A percentile compares a stretch with the other conserved stretches of the same genome.
These are phyloP conservation scores for Actinomucor elegans DNA, from an alignment of 371 early-diverging fungal species.

Conservation along the genomic window DNA sequence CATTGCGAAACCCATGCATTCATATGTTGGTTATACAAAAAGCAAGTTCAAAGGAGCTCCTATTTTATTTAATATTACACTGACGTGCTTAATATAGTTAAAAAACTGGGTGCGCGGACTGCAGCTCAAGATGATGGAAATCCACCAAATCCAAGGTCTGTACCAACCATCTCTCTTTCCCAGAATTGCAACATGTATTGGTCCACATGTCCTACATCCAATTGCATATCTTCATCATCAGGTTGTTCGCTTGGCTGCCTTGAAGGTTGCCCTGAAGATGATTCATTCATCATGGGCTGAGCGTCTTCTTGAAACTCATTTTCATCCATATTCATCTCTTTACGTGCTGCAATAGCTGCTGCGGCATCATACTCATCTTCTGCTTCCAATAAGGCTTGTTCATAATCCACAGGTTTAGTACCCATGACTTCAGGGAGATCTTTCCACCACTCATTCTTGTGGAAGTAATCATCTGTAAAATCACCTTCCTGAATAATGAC, in stretches of 20 bases:
- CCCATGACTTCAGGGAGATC: constrained; percentile 59
- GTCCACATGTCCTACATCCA: constrained; percentile 65
- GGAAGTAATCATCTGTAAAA: constrained; percentile 74
- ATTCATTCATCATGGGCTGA: not conserved
- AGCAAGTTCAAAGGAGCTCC: not conserved
- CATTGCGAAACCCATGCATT: constrained; percentile 26
- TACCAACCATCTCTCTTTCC: constrained; percentile 59
- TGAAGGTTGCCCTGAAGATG: not conserved
- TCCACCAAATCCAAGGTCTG: constrained; percentile 64
- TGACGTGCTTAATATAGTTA: not conserved
- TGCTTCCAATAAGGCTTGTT: constrained; percentile 66
- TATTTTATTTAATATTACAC: not conserved
- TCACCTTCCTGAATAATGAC: constrained; percentile 83
- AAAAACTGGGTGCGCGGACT: constrained; percentile 19
- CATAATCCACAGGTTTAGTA: constrained; percentile 49
- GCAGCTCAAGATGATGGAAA: constrained; percentile 8
- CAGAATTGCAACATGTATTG: constrained; percentile 71
- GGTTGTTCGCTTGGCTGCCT: constrained; percentile 11
- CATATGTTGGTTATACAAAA: constrained; percentile 1
- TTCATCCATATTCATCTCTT: constrained; percentile 66
- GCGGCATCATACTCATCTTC: constrained; percentile 74
- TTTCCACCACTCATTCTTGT: constrained; percentile 70
- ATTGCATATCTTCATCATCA: constrained; percentile 34
- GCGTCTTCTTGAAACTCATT: constrained; percentile 60
- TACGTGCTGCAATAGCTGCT: constrained; percentile 65